Conservation (phyloP, 179 eudicot genomes). For the Actinidia arguta region DNA sequence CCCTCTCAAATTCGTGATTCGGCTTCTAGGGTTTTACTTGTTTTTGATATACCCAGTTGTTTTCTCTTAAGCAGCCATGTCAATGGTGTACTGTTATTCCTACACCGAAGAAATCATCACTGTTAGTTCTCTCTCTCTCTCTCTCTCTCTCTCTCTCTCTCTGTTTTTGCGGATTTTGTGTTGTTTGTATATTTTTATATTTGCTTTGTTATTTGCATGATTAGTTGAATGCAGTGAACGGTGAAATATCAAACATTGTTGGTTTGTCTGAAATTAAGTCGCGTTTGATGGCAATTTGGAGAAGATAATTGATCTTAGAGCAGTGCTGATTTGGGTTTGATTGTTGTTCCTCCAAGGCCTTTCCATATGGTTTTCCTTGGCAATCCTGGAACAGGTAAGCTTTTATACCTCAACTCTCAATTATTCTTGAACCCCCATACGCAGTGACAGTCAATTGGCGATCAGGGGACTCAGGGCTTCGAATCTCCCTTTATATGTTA, state of each 20-base stretch:
- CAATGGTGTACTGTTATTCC: background rate
- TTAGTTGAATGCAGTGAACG: conserved; percentile 15
- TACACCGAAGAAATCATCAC: background rate
- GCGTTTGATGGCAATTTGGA: conserved; percentile 12
- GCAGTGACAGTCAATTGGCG: no score
- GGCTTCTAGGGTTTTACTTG: no score
- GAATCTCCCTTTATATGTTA: no score
- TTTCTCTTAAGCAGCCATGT: background rate
- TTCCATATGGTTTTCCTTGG: conserved; percentile 31
- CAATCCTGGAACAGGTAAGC: conserved; percentile 29
- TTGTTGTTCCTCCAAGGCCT: conserved; percentile 27
- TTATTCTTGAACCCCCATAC: no score
- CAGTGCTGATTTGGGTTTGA: background rate
- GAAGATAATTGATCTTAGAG: conserved; percentile 12
- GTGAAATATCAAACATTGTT: conserved; percentile 17
- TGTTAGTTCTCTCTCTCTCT: background rate
- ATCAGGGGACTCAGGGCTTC: no score
- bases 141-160: no score
- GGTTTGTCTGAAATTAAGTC: conserved; percentile 25
- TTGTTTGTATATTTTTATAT: background rate
- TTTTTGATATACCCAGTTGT: no score
- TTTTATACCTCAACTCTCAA: background rate
- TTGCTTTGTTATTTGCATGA: background rate
- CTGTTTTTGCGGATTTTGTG: background rate
- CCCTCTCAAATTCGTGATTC: no score